These are phyloP conservation scores for Boechera stricta DNA, from an alignment of 345 rosid species.

Conservation along the genomic window DNA sequence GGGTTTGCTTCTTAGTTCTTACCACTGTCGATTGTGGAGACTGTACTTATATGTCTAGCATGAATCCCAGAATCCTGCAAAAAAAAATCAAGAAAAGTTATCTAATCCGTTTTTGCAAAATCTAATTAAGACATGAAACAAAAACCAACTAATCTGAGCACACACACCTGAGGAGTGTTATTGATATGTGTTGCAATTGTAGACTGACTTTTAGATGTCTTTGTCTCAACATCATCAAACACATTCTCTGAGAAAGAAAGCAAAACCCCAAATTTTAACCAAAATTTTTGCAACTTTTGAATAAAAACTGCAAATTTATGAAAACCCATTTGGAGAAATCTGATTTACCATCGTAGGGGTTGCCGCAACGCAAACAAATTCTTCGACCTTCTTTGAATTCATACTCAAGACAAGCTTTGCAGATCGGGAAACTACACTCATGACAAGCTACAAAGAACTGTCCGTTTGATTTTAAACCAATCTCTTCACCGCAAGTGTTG, in stretches of 20 bases:
- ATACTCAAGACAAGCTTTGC: conserved; percentile 83
- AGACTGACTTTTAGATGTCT: conserved; percentile 49
- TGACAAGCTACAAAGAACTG: conserved; percentile 80
- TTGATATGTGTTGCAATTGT: conserved; percentile 56
- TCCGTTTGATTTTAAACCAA: conserved; percentile 68
- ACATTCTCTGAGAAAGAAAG: conserved; percentile 56
- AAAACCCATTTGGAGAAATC: background rate
- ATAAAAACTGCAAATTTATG: background rate
- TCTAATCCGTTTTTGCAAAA: background rate
- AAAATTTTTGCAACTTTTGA: background rate
- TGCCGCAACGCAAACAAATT: conserved; percentile 80
- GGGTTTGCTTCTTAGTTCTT: conserved; percentile 34
- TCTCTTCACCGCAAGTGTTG: conserved; percentile 83
- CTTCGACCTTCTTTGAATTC: conserved; percentile 85
- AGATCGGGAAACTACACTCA: conserved; percentile 86
- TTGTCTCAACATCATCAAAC: conserved; percentile 59
- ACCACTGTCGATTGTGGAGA: conserved; percentile 94
- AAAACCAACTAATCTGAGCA: conserved; percentile 1
- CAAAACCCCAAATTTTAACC: background rate
- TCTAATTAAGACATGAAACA: background rate
- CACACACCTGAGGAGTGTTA: conserved; percentile 61
- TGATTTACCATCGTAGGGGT: conserved; percentile 68
- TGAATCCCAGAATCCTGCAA: conserved; percentile 79
- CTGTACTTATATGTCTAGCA: conserved; percentile 91
- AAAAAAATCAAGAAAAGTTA: conserved; percentile 23